Evolutionary conservation across 2,329 filamentous ascomycete species (phyloP), one percentile per base, ranked within the genome.

Genomic region (Hypomyces rosellus): DNA sequence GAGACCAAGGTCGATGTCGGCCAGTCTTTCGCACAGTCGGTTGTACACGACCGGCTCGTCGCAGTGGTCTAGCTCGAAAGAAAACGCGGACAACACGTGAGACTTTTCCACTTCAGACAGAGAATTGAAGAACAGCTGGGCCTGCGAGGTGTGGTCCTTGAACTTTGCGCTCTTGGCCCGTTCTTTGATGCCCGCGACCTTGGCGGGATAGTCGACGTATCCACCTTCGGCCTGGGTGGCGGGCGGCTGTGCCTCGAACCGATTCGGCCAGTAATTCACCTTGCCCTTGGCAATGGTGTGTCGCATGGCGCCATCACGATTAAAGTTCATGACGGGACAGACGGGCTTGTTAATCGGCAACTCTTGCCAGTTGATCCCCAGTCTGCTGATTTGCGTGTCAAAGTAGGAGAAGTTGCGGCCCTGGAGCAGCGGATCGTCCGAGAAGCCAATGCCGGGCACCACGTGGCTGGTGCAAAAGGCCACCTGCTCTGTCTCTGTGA

Each of bases 111-210:
- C 71, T 0, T 75, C 69, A 0, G 81, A 80, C 57, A 92, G 67
- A 14, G 85, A 90, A 72, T 92, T 92, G 72, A 83, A 92, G 72
- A 93, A 93, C 2, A 92, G 73, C 63, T 91, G 86, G 0, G 88
- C 87, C 65, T 93, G 88, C 45, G 78, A 84, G 67, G 80, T 81
- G 63, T 92, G 86, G 54, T 93, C 87, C 55, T 75, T 78, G 74
- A 92, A 92, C 70, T 92, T 92, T 57, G 76, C 76, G 55, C 82
- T 86, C 61, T 80, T 74, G 5, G 84, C 72, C 11, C 88, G 81
- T 15, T 76, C 71, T 71, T 93, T 92, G 63, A 88, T 82, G 3
- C 87, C 87, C 4, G 72, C 73, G 1, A 88, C 69, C 65, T 83
- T 85, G 53, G 81, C 71, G 0, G 69, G 69, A 0, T 82, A 86